Evolutionary conservation across 2,329 filamentous ascomycete species (phyloP).

Genomic region (Xylariaceae sp.): DNA sequence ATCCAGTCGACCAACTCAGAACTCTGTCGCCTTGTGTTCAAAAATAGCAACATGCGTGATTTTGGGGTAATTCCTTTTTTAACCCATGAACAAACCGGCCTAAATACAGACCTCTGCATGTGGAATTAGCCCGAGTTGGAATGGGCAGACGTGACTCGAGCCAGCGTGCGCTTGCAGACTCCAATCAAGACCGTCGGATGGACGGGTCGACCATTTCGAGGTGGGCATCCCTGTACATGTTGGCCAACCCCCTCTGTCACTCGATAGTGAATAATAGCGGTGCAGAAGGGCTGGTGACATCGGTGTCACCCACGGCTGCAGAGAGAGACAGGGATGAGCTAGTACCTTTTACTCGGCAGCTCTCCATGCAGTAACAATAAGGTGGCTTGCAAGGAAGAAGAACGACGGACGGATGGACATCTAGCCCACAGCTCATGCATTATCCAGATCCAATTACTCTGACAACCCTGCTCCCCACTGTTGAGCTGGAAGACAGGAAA

Average conservation of each 20-base stretch:
- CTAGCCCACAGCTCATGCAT: too few species aligned
- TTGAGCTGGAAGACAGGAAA: too few species aligned
- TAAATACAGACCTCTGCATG: constrained; percentile 33
- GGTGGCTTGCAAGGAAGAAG: too few species aligned
- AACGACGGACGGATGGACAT: too few species aligned
- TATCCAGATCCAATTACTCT: too few species aligned
- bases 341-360: too few species aligned
- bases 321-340: too few species aligned
- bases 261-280: constrained; percentile 22
- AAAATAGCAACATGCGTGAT: constrained; percentile 36
- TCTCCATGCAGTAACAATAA: too few species aligned
- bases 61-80: constrained; percentile 40
- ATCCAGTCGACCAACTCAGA: constrained; percentile 36
- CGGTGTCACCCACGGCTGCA: too few species aligned
- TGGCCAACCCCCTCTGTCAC: constrained; percentile 31
- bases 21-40: constrained; percentile 37
- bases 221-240: constrained; percentile 26
- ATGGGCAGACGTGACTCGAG: constrained; percentile 26
- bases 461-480: too few species aligned
- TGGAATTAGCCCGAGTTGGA: constrained; percentile 30
- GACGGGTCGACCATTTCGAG: constrained; percentile 25
- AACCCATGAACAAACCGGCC: constrained; percentile 29
- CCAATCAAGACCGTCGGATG: constrained; percentile 40
- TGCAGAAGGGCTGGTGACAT: constrained; percentile 10
- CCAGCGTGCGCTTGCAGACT: constrained; percentile 43